Percentiles rank a stretch among this genome's conserved stretches.
Conservation (phyloP, 805 yeast genomes). For the Zygosaccharomyces siamensis region DNA sequence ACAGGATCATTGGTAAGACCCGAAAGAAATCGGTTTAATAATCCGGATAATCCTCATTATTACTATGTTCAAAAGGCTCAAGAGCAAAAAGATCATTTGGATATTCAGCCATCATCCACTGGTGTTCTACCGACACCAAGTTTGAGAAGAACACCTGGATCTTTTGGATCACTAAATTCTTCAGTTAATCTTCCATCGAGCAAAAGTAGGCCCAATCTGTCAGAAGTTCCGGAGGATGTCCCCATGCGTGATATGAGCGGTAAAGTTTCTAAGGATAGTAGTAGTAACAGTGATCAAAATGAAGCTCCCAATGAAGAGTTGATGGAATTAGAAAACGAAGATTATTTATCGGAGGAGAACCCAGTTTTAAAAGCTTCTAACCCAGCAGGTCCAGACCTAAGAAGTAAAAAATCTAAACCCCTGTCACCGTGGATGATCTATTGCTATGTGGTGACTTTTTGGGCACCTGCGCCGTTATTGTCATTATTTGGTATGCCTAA, state of each 20-base stretch:
- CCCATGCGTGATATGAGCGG: conserved; percentile 5
- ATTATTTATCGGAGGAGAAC: conserved; percentile 2
- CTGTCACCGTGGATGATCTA: conserved; percentile 61
- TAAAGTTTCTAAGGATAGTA: neutral
- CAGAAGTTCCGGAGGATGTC: conserved; percentile 2
- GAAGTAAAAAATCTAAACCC: conserved; percentile 6
- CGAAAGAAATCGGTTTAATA: conserved; percentile 64
- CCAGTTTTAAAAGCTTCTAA: neutral
- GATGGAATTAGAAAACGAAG: conserved; percentile 2
- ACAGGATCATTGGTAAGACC: conserved; percentile 71
- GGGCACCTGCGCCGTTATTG: conserved; percentile 72
- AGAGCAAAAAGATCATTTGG: conserved; percentile 56
- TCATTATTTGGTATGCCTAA: conserved; percentile 67
- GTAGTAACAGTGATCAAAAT: neutral
- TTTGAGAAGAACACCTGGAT: conserved; percentile 3
- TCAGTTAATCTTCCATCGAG: neutral
- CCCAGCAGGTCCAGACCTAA: neutral
- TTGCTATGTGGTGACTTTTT: conserved; percentile 76
- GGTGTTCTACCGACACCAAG: conserved; percentile 45
- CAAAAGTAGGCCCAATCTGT: neutral
- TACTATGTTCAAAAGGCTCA: conserved; percentile 73
- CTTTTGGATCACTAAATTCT: conserved; percentile 1
- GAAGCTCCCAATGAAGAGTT: neutral
- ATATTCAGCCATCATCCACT: conserved; percentile 62
- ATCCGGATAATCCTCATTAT: conserved; percentile 67